Conservation (phyloP, 78 protist species). For the Dictyostelium brefeldianum region DNA sequence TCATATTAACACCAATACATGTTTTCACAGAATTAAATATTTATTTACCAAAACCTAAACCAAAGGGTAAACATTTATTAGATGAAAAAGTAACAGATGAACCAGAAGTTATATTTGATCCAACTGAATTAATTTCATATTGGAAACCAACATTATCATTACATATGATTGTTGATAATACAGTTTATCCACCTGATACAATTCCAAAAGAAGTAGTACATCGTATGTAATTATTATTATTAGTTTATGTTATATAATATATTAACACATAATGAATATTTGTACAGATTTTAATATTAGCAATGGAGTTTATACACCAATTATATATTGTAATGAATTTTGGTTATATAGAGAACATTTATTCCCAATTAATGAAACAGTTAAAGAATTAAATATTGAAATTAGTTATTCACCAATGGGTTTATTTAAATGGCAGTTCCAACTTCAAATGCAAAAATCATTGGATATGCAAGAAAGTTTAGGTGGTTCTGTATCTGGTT, state of each 20-base stretch:
- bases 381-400: conserved; percentile 29
- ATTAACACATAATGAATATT: too few relatives aligned
- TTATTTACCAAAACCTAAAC: conserved; percentile 49
- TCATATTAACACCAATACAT: too few relatives aligned
- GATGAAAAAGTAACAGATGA: conserved; percentile 1
- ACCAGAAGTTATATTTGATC: conserved; percentile 11
- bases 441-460: conserved; percentile 79
- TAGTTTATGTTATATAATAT: background rate
- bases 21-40: conserved; percentile 43
- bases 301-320: conserved; percentile 79
- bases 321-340: conserved; percentile 86
- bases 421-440: conserved; percentile 79
- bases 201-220: conserved; percentile 60
- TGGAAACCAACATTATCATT: conserved; percentile 82
- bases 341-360: conserved; percentile 82
- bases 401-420: conserved; percentile 32
- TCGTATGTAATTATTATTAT: background rate
- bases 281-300: conserved; percentile 24
- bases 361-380: conserved; percentile 72
- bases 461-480: conserved; percentile 74
- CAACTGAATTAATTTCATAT: conserved; percentile 73
- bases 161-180: conserved; percentile 74
- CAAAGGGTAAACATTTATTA: conserved; percentile 78
- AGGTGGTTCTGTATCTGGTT: conserved; percentile 45
- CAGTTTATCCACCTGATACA: conserved; percentile 67